Evolutionary conservation across 495 filamentous ascomycete genomes (phyloP).

Genomic region (Acidiella bohemica): DNA sequence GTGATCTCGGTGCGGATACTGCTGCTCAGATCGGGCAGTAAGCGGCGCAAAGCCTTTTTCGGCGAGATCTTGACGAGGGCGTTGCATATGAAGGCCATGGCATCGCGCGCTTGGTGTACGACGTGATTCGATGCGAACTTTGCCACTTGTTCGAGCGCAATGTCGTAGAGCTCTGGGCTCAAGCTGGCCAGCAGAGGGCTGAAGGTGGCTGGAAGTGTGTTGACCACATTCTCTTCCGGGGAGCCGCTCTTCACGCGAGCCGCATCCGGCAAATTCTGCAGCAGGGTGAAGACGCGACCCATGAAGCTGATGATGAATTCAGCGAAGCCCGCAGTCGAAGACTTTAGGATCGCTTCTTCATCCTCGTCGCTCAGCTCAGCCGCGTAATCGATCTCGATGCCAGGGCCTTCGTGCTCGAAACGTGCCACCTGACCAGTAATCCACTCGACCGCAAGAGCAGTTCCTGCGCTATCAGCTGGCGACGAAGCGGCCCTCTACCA

Average conservation of each 20-base stretch:
- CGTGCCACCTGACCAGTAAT: slow-evolving; percentile 83
- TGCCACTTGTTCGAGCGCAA: slow-evolving; percentile 79
- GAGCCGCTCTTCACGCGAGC: slow-evolving; percentile 74
- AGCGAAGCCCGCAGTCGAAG: slow-evolving; percentile 83
- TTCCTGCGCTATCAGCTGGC: slow-evolving; percentile 35
- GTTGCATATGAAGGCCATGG: slow-evolving; percentile 98
- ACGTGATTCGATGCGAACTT: slow-evolving; percentile 92
- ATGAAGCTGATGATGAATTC: slow-evolving; percentile 84
- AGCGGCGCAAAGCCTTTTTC: slow-evolving; percentile 74
- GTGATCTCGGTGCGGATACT: slow-evolving; percentile 95
- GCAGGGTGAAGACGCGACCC: slow-evolving; percentile 83
- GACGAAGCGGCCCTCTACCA: slow-evolving; percentile 42
- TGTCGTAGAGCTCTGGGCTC: slow-evolving; percentile 87
- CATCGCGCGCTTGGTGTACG: slow-evolving; percentile 91
- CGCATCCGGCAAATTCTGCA: slow-evolving; percentile 90
- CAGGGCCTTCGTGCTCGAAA: slow-evolving; percentile 77
- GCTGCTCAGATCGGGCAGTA: slow-evolving; percentile 76
- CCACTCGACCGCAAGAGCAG: slow-evolving; percentile 71
- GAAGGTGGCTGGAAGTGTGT: slow-evolving; percentile 83
- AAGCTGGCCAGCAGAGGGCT: slow-evolving; percentile 80
- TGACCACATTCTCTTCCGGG: slow-evolving; percentile 93
- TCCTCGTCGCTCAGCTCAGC: slow-evolving; percentile 69
- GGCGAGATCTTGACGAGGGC: slow-evolving; percentile 88
- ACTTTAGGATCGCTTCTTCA: slow-evolving; percentile 84
- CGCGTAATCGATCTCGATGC: slow-evolving; percentile 73